Evolutionary conservation across 257 asterid species (phyloP), one percentile per base, ranked within the genome.

Genomic region (Solanum sparsipilum): DNA sequence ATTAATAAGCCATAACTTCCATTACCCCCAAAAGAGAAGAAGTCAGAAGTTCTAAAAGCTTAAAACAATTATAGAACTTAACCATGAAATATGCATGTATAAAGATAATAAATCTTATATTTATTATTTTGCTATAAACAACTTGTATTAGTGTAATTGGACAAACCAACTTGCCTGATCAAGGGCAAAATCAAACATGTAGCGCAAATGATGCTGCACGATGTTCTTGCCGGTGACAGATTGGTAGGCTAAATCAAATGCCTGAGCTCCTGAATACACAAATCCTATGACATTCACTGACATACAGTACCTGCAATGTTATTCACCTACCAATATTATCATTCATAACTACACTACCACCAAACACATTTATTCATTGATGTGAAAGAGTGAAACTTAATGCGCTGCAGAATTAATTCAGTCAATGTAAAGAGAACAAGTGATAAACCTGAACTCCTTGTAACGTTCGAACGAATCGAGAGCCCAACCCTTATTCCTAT

Each of bases 161-260:
- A 15, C 58, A n/a, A 13, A 73, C 31, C n/a, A 73, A 90, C 94
- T 92, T 89, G 90, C 99, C 98, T 96, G 99, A 92, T 96, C 99
- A 87, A 91, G 60, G 75, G 94, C 92, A 84, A 96, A 96, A 91
- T 94, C 95, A 32, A 94, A 89, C 93, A 89, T 92, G 84, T 76
- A 68, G 31, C 98, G 93, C 88, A 92, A 88, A 67, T 60, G 93
- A 56, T 82, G 92, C 86, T 88, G 93, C 72, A 86, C 46, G 21
- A 78, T 25, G 38, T 88, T 90, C 87, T 94, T 95, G 87, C 97
- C 94, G 1, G 95, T 90, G 73, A 87, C 94, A 75, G 93, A 90
- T 79, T 89, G 90, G 88, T 93, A 92, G 13, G 90, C 89, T 86
- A 92, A 72, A 91, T 90, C 92, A 23, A 93, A 63, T 4, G 96